Percentiles rank a stretch among this genome's conserved stretches.
Evolutionary conservation across 305 asterid genomes (phyloP).

Genomic region (Rubia peregrina): DNA sequence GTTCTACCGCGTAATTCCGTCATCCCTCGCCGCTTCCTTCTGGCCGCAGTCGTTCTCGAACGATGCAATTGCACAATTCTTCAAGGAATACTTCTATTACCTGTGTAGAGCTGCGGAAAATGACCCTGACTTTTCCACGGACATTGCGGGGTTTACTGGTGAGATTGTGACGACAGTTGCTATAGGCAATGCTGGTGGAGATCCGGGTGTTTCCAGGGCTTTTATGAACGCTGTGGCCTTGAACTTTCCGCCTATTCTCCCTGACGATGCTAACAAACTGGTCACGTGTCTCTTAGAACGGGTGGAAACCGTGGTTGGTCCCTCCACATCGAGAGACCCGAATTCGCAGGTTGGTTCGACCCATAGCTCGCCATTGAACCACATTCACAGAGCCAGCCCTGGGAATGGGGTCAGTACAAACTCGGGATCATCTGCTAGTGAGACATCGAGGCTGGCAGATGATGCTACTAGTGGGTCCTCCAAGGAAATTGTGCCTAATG

Average conservation of each 20-base stretch:
- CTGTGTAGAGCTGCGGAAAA: slow-evolving; percentile 50
- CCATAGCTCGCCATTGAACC: slow-evolving; percentile 29
- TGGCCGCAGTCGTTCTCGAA: slow-evolving; percentile 83
- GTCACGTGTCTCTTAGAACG: slow-evolving; percentile 57
- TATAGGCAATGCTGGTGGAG: slow-evolving; percentile 29
- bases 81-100: slow-evolving; percentile 50
- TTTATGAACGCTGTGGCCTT: slow-evolving; percentile 55
- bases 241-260: slow-evolving; percentile 68
- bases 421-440: slow-evolving; percentile 26
- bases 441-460: slow-evolving; percentile 17
- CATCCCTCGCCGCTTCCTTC: slow-evolving; percentile 50
- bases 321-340: slow-evolving; percentile 49
- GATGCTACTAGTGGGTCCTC: slow-evolving; percentile 19
- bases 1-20: slow-evolving; percentile 77
- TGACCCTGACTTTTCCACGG: slow-evolving; percentile 57
- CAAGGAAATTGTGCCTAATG: slow-evolving; percentile 22
- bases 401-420: slow-evolving; percentile 21
- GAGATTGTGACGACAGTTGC: slow-evolving; percentile 56
- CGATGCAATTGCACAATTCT: slow-evolving; percentile 64
- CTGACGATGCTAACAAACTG: slow-evolving; percentile 68
- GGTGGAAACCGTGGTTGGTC: slow-evolving; percentile 45
- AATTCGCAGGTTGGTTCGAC: slow-evolving; percentile 21
- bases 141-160: slow-evolving; percentile 71
- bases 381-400: slow-evolving; percentile 21
- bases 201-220: slow-evolving; percentile 40